Conservation (phyloP, 345 rosid genomes). For the Gossypium arboreum region DNA sequence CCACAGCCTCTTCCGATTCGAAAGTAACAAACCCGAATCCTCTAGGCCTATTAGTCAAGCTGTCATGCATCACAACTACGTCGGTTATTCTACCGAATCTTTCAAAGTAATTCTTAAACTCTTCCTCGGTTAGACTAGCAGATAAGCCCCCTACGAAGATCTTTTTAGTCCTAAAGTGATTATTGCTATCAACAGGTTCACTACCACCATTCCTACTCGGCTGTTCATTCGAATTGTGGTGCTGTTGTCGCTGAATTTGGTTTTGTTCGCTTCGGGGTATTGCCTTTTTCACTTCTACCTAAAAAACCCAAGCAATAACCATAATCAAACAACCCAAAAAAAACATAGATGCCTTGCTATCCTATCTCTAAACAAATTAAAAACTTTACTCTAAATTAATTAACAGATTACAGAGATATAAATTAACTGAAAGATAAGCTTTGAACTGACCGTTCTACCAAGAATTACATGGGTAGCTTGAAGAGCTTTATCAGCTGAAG, state of each 20-base stretch:
- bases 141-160: conserved; percentile 86
- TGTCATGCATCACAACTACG: conserved; percentile 83
- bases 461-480: conserved; percentile 51
- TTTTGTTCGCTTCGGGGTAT: conserved; percentile 39
- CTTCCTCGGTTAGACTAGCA: conserved; percentile 52
- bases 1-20: conserved; percentile 66
- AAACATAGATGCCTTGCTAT: neutral
- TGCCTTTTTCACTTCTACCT: conserved; percentile 64
- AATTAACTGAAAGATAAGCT: conserved; percentile 5
- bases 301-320: conserved; percentile 9
- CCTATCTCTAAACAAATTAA: conserved; percentile 3
- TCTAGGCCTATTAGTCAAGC: conserved; percentile 61
- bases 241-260: conserved; percentile 26
- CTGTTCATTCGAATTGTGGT: conserved; percentile 18
- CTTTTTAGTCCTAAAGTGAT: conserved; percentile 46
- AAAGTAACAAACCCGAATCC: conserved; percentile 87
- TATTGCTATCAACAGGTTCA: conserved; percentile 23
- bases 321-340: neutral
- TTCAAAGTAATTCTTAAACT: conserved; percentile 70
- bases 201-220: conserved; percentile 17
- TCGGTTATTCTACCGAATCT: conserved; percentile 68
- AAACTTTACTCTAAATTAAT: neutral
- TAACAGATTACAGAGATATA: neutral
- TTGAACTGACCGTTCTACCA: conserved; percentile 63
- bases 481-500: conserved; percentile 53